Conservation (phyloP, 1,139 yeast species). For the Zygoascus meyerae region DNA sequence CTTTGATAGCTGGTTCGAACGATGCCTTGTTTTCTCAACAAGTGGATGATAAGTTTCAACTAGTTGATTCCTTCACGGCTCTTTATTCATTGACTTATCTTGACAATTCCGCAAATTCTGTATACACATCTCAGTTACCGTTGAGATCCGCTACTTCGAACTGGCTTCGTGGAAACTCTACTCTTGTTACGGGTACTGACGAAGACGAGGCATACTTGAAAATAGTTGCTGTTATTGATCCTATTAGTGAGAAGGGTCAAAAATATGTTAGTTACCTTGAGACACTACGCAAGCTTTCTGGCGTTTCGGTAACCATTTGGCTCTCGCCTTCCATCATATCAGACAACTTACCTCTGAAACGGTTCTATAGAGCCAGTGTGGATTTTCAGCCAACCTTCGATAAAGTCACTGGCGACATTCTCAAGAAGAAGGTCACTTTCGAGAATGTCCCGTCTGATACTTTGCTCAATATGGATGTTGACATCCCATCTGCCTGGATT, state of each 20-base stretch:
- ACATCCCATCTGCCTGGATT: conserved; percentile 64
- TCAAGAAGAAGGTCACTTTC: conserved; percentile 26
- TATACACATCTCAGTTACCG: conserved; percentile 12
- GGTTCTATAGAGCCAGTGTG: conserved; percentile 52
- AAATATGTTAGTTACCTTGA: conserved; percentile 48
- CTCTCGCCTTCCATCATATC: conserved; percentile 52
- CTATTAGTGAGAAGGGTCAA: conserved; percentile 64
- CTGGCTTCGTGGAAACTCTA: conserved; percentile 18
- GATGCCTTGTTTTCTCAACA: conserved; percentile 5
- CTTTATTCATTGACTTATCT: conserved; percentile 19
- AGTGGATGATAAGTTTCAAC: conserved; percentile 14
- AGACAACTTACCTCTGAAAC: conserved; percentile 43
- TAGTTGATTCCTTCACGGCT: conserved; percentile 26
- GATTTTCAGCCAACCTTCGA: conserved; percentile 42
- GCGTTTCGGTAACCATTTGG: conserved; percentile 44
- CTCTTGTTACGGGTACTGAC: conserved; percentile 22
- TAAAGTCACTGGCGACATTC: conserved; percentile 22
- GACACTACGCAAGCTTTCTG: conserved; percentile 37
- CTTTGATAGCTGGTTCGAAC: conserved; percentile 15
- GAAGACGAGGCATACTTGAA: conserved; percentile 32
- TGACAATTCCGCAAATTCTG: conserved; percentile 15
- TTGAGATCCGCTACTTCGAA: conserved; percentile 17
- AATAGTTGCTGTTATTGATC: conserved; percentile 61
- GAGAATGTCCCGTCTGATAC: conserved; percentile 44
- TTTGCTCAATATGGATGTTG: conserved; percentile 52